Base-by-base conservation (phyloP, 176 grass and related monocot species). In the Oryza glumipatula region DNA sequence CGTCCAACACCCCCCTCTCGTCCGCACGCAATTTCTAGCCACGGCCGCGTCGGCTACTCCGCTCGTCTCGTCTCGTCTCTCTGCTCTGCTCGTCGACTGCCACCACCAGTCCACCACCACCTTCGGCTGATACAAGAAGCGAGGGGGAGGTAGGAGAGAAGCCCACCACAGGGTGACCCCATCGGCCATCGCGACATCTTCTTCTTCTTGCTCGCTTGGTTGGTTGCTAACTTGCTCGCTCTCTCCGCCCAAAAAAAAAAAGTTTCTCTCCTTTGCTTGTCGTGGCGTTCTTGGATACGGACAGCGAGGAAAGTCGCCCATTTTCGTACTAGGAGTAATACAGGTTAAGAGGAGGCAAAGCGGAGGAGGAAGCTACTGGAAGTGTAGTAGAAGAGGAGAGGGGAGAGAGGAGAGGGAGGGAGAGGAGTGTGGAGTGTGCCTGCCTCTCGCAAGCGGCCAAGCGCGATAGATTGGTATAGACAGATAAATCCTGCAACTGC, bases 271-370 rank as follows among this genome's bases (percentile, higher is more conserved):
- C 5, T 35, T 6, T 12, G 51, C 80, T 76, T 73, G 79, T 79
- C 84, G 84, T 83, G 80, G 89, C 80, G 39, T 65, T 79, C 84
- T 87, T 45, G 69, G 72, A 79, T 67, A 73, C 79, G 44, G n/a
- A 28, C 79, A 82, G 21, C 72, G 84, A 33, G 49, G 28, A 35
- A 78, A 70, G 3, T 78, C 79, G 65, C 69, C 63, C 75, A 67
- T 38, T 63, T 70, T 46, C 78, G 72, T 82, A 76, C 78, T 39
- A 65, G 23, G 7, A 22, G 78, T 12, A 24, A 9, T 32, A 32
- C 46, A 28, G 84, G 75, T 67, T 73, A 44, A 78, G 52, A 23
- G 13, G 69, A 68, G 38, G 69, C 45, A 81, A 81, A 65, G 76
- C 58, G 70, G 3, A 70, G 32, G 66, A 70, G 21, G 83, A 80